These are phyloP conservation scores for Pestalotiopsis fici DNA, from an alignment of 2,329 filamentous ascomycete species.

Conservation along the genomic window DNA sequence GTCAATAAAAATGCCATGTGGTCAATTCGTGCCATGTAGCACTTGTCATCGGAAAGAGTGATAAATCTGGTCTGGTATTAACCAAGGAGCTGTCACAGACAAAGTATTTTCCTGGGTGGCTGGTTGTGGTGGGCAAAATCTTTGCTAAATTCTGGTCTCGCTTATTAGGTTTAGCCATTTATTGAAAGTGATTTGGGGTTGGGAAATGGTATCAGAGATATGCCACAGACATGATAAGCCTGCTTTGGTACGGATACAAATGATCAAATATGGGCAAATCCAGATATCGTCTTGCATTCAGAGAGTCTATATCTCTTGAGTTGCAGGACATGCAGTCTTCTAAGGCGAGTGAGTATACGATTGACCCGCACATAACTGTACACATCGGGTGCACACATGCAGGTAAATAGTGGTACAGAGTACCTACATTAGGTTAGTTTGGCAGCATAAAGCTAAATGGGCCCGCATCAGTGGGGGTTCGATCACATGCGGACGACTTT, in stretches of 20 bases:
- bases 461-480: neutral
- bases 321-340: neutral
- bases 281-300: neutral
- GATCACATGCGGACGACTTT: neutral
- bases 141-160: neutral
- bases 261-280: no score
- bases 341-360: neutral
- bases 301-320: neutral
- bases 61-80: neutral
- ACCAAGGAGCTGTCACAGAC: neutral
- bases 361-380: neutral
- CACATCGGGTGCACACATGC: neutral
- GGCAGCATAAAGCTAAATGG: neutral
- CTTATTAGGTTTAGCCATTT: neutral
- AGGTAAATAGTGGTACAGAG: neutral
- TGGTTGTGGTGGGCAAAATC: neutral
- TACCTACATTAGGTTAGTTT: neutral
- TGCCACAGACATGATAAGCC: neutral
- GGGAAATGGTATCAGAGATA: neutral
- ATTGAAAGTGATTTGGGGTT: neutral
- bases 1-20: neutral
- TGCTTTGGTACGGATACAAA: neutral
- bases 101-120: neutral
- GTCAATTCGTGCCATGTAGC: neutral
- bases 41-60: neutral